Conservation (phyloP, 2,329 filamentous ascomycete species). For the Ustilaginoidea virens region DNA sequence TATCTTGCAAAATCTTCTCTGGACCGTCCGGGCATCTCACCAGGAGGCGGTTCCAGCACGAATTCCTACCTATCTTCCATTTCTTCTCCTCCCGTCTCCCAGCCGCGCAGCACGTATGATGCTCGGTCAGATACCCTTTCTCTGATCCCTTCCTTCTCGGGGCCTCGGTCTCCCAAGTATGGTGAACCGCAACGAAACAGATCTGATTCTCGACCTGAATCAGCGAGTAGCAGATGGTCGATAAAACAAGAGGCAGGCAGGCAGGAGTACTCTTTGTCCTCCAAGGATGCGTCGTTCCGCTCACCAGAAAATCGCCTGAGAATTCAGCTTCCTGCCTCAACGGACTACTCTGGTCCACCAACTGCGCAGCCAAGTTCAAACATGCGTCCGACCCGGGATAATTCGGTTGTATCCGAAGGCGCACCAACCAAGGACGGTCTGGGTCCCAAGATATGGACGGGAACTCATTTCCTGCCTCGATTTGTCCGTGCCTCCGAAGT, state of each 20-base stretch:
- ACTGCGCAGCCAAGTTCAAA: conserved; percentile 10
- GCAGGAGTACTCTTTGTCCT: conserved; percentile 30
- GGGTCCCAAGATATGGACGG: conserved; percentile 55
- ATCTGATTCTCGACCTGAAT: conserved; percentile 20
- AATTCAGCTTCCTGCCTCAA: conserved; percentile 20
- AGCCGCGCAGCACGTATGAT: conserved; percentile 31
- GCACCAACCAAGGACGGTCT: conserved; percentile 40
- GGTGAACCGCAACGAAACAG: conserved; percentile 22
- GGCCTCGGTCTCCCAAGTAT: conserved; percentile 29
- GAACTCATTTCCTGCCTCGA: conserved; percentile 49
- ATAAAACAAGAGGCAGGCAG: conserved; percentile 23
- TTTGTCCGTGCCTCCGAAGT: conserved; percentile 51
- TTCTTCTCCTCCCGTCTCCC: conserved; percentile 20
- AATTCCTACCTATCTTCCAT: conserved; percentile 32
- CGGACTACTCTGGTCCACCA: conserved; percentile 13
- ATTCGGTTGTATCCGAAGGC: conserved; percentile 22
- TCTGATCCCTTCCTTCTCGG: conserved; percentile 20
- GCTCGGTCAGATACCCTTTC: conserved; percentile 26
- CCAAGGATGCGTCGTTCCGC: conserved; percentile 21
- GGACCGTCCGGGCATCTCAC: conserved; percentile 28
- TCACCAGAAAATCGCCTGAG: conserved; percentile 19
- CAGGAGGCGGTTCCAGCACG: conserved; percentile 21
- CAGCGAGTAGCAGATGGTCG: conserved; percentile 22
- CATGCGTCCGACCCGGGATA: conserved; percentile 14
- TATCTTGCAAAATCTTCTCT: conserved; percentile 29